Evolutionary conservation across 148 eudicot genomes (phyloP).

Genomic region (Vaccinium darrowii): DNA sequence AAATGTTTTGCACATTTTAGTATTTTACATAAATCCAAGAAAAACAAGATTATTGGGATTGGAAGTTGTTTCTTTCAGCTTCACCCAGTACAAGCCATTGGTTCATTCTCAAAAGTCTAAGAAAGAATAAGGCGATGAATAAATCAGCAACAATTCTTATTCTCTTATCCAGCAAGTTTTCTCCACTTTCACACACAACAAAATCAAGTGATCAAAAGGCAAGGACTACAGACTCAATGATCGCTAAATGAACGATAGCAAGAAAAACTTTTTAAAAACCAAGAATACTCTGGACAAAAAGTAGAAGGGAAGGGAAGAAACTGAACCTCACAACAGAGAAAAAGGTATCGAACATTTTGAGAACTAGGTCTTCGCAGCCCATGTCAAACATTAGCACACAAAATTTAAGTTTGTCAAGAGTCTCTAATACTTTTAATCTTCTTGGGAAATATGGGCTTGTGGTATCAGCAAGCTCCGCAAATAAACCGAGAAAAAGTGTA

Average conservation of each 20-base stretch:
- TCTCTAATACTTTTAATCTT: slow-evolving; percentile 71
- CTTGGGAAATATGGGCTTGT: slow-evolving; percentile 55
- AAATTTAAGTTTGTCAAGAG: slow-evolving; percentile 62
- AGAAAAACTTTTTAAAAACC: neutral
- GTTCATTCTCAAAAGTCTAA: neutral
- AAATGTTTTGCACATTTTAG: neutral
- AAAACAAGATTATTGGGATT: neutral
- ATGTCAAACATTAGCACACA: slow-evolving; percentile 70
- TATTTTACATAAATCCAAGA: neutral
- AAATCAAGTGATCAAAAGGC: slow-evolving; percentile 16
- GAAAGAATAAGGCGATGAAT: slow-evolving; percentile 1
- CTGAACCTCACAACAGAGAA: slow-evolving; percentile 62
- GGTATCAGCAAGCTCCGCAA: slow-evolving; percentile 66
- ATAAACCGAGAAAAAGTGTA: slow-evolving; percentile 61
- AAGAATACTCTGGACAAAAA: slow-evolving; percentile 11
- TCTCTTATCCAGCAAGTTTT: slow-evolving; percentile 3
- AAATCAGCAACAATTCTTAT: neutral
- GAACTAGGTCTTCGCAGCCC: slow-evolving; percentile 57
- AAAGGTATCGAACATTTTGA: slow-evolving; percentile 67
- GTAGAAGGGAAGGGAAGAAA: slow-evolving; percentile 11
- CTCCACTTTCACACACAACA: neutral
- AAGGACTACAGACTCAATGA: neutral
- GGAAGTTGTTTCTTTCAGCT: neutral
- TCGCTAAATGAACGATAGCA: neutral
- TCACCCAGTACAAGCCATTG: neutral